phyloP scores from a whole-genome alignment of 257 asterid genomes.

The Capsicum rhomboideum region DNA sequence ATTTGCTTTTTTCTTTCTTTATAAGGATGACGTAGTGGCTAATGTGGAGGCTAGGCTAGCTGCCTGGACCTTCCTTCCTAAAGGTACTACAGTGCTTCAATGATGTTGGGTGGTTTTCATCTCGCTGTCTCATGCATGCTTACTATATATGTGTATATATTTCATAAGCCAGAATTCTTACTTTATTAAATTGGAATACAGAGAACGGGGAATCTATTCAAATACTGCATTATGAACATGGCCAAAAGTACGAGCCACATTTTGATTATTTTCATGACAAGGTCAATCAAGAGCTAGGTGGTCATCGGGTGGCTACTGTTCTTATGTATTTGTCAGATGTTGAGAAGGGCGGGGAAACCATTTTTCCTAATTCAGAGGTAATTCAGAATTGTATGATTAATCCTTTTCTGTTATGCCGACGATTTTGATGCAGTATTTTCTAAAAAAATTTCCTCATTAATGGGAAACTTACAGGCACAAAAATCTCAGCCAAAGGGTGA shows the following conservation, averaged over 20 bases:
- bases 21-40: slow-evolving; percentile 64
- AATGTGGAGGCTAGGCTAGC: slow-evolving; percentile 67
- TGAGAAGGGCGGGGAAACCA: slow-evolving; percentile 78
- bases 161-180: neutral
- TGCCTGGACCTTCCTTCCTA: slow-evolving; percentile 92
- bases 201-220: slow-evolving; percentile 92
- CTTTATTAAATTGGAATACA: slow-evolving; percentile 17
- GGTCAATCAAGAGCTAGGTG: slow-evolving; percentile 76
- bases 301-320: slow-evolving; percentile 88
- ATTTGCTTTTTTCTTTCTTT: neutral
- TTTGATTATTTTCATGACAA: slow-evolving; percentile 74
- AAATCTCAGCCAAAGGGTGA: slow-evolving; percentile 54
- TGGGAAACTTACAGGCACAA: slow-evolving; percentile 27
- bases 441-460: neutral
- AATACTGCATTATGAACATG: slow-evolving; percentile 76
- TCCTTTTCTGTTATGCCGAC: neutral
- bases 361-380: slow-evolving; percentile 74
- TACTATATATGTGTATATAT: neutral
- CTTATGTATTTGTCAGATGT: slow-evolving; percentile 81
- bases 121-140: neutral
- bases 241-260: slow-evolving; percentile 93
- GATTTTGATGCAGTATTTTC: neutral
- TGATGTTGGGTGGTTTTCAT: neutral
- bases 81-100: slow-evolving; percentile 35
- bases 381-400: neutral